Evolutionary conservation across 2,329 filamentous ascomycete genomes (phyloP).

Genomic region (Colletotrichum orchidophilum): DNA sequence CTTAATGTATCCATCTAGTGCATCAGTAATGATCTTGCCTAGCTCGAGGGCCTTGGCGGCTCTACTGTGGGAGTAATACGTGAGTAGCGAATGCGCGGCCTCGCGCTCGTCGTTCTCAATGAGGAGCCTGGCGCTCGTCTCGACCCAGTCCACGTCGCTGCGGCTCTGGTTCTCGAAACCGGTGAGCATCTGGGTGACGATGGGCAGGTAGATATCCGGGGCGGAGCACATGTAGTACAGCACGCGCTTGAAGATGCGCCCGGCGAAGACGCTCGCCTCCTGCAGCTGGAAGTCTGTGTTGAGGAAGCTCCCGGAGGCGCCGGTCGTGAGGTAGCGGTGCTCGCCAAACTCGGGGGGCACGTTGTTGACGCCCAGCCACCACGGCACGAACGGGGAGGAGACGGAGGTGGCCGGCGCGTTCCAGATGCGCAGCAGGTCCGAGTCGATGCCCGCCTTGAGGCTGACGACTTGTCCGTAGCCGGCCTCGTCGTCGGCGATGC

Average conservation of each 20-base stretch:
- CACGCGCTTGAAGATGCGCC: constrained; percentile 41
- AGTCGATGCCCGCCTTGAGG: constrained; percentile 34
- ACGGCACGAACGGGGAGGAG: constrained; percentile 40
- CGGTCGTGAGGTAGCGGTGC: constrained; percentile 41
- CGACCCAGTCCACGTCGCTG: constrained; percentile 37
- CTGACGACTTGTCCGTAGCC: constrained; percentile 42
- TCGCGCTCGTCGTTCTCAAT: constrained; percentile 33
- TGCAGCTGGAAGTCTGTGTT: constrained; percentile 40
- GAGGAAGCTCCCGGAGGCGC: constrained; percentile 39
- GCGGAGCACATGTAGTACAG: constrained; percentile 42
- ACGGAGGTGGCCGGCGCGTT: constrained; percentile 40
- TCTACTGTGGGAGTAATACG: constrained; percentile 37
- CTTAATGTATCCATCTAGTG: constrained; percentile 40
- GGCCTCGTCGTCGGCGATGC: constrained; percentile 40
- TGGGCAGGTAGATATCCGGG: constrained; percentile 36
- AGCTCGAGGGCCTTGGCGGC: constrained; percentile 37
- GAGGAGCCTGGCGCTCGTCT: constrained; percentile 35
- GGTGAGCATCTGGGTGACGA: constrained; percentile 39
- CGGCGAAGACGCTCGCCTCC: constrained; percentile 40
- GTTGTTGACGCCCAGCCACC: constrained; percentile 40
- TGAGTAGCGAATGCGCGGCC: constrained; percentile 36
- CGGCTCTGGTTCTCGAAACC: constrained; percentile 38
- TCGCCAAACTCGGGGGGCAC: constrained; percentile 40
- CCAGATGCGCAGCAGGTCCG: constrained; percentile 39
- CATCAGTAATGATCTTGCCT: constrained; percentile 34